Conservation (phyloP, 2,329 filamentous ascomycete species). For the Ophiocordyceps sinensis region DNA sequence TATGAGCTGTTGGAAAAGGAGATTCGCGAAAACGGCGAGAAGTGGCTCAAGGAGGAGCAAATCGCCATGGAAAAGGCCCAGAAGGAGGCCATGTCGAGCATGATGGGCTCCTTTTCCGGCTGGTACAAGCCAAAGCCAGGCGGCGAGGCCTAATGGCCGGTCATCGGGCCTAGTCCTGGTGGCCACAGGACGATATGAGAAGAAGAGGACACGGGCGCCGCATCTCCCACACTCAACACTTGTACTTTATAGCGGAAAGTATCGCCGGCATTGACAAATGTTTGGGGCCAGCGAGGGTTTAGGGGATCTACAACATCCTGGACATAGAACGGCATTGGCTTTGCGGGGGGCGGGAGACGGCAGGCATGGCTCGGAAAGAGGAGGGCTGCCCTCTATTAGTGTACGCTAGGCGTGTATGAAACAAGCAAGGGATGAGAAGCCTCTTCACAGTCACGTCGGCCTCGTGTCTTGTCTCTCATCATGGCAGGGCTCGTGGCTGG, state of each 20-base stretch:
- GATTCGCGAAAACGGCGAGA: conserved; percentile 84
- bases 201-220: neutral
- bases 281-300: neutral
- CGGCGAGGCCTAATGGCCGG: conserved; percentile 1
- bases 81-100: conserved; percentile 81
- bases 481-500: no score
- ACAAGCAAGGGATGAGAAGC: no score
- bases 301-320: neutral
- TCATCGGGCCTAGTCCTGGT: neutral
- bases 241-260: neutral
- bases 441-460: no score
- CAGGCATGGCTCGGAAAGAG: no score
- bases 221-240: neutral
- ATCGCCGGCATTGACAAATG: neutral
- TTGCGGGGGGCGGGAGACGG: no score
- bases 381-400: no score
- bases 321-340: neutral
- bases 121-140: conserved; percentile 11
- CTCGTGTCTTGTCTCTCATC: no score
- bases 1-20: conserved; percentile 83
- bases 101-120: conserved; percentile 59
- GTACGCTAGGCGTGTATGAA: no score
- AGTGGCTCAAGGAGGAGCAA: conserved; percentile 91
- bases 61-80: conserved; percentile 76
- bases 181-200: no score